Evolutionary conservation across 345 rosid species (phyloP), one percentile per base, ranked within the genome.

Genomic region (Euclidium syriacum): DNA sequence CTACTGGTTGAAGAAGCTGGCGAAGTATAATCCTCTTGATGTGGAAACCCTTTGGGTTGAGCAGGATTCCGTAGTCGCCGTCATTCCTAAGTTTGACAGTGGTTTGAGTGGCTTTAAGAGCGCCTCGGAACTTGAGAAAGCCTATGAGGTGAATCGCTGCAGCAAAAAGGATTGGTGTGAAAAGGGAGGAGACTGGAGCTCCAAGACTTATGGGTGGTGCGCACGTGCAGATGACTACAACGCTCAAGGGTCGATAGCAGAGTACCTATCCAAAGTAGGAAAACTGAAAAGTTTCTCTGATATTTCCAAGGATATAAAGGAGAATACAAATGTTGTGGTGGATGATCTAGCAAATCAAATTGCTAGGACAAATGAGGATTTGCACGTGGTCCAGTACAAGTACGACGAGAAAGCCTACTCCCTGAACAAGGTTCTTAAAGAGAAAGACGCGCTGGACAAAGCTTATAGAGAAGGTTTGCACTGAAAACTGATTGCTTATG

Each of bases 171-270:
- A 83, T n/a, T 88, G 92, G 95, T 54, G 20, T 51, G 74, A 32
- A 4, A 59, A 41, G 42, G 73, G 52, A 49, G 44, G 60, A 3
- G 24, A 60, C 46, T 82, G 80, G 66, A 83, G 72, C 11, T 60
- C 75, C 20, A 64, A 42, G 52, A 36, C 54, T 14, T 91, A 81
- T 64, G 96, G 87, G 2, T 91, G 98, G 98, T 73, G 79, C 62
- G 98, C 95, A 1, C 88, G 86, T 7, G 77, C 79, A 2, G 95
- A 83, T 69, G 98, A 91, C 49, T 73, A 79, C 58, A 48, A 76
- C 22, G 52, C 76, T 11, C 73, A 73, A 38, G 95, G 95, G 14
- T 73, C 64, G 18, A 43, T 91, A 9, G 92, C 96, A 10, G 85
- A 85, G 54, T 77, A 80, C 68, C 76, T 91, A 39, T 83, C 87